Evolutionary conservation across 495 filamentous ascomycete genomes (phyloP).

Genomic region (Umbilicaria muhlenbergii): DNA sequence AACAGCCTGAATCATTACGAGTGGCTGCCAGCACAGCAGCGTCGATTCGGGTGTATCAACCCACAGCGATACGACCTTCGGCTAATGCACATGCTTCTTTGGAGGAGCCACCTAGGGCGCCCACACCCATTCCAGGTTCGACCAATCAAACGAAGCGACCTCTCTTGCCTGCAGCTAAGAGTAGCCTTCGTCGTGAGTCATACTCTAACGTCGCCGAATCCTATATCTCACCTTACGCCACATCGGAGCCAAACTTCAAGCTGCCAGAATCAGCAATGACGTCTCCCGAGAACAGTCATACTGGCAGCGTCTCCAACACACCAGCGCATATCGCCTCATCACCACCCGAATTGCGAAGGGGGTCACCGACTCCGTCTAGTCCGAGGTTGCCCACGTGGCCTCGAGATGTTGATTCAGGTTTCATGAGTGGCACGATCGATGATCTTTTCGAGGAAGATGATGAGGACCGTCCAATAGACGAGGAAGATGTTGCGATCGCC

Average conservation of each 20-base stretch:
- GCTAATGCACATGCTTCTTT: constrained; percentile 31
- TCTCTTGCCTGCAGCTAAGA: constrained; percentile 7
- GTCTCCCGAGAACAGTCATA: constrained; percentile 36
- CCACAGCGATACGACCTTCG: constrained; percentile 44
- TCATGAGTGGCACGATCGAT: constrained; percentile 61
- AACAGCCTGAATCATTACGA: constrained; percentile 62
- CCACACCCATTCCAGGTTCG: constrained; percentile 56
- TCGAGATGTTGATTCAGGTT: constrained; percentile 53
- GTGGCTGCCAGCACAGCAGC: constrained; percentile 78
- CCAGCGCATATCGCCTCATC: constrained; percentile 59
- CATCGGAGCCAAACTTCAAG: constrained; percentile 21
- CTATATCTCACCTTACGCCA: constrained; percentile 33
- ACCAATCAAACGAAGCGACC: constrained; percentile 14
- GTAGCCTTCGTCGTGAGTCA: constrained; percentile 29
- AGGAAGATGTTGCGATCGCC: constrained; percentile 15
- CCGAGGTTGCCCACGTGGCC: constrained; percentile 53
- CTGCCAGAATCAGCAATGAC: constrained; percentile 33
- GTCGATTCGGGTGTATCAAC: constrained; percentile 73
- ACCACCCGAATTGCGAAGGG: constrained; percentile 50
- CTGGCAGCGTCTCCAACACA: constrained; percentile 36
- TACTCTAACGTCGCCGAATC: constrained; percentile 19
- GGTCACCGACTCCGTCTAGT: constrained; percentile 48
- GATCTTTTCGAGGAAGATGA: constrained; percentile 39
- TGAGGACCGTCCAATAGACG: constrained; percentile 17
- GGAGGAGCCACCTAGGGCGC: constrained; percentile 67